phyloP scores from a whole-genome alignment of 352 stramenopile species.

The Globisporangium viniferum region DNA sequence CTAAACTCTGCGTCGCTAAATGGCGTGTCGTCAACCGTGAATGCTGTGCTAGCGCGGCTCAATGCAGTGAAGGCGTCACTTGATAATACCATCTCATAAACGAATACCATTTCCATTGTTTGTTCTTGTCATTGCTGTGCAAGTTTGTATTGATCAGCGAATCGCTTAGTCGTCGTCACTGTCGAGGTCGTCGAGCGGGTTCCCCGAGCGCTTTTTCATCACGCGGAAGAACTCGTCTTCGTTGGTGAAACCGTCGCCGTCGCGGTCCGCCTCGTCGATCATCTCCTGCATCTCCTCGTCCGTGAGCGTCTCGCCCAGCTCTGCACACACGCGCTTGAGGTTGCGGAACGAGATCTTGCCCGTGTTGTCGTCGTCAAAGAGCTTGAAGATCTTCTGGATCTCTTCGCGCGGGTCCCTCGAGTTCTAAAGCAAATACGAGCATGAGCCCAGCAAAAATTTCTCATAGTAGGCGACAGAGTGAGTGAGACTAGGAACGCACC shows the following conservation, averaged over 20 bases:
- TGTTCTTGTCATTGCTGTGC: background rate
- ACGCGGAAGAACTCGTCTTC: conserved; percentile 95
- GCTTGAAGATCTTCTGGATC: conserved; percentile 92
- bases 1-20: background rate
- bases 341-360: conserved; percentile 95
- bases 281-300: conserved; percentile 91
- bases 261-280: conserved; percentile 94
- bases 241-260: conserved; percentile 92
- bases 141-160: background rate
- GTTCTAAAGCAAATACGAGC: conserved; percentile 32
- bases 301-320: conserved; percentile 69
- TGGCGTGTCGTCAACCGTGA: conserved; percentile 15
- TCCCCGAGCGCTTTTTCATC: conserved; percentile 94
- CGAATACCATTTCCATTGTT: background rate
- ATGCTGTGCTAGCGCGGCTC: conserved; percentile 29
- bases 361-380: conserved; percentile 96
- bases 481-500: conserved; percentile 23
- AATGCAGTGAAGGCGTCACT: conserved; percentile 14
- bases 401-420: conserved; percentile 88
- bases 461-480: background rate
- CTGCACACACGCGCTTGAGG: conserved; percentile 90
- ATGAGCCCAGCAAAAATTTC: background rate
- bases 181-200: conserved; percentile 89
- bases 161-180: conserved; percentile 82
- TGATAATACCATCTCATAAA: background rate